Evolutionary conservation across 139 green algal species (phyloP).

Genomic region (Chlamydomonas sphaeroides): DNA sequence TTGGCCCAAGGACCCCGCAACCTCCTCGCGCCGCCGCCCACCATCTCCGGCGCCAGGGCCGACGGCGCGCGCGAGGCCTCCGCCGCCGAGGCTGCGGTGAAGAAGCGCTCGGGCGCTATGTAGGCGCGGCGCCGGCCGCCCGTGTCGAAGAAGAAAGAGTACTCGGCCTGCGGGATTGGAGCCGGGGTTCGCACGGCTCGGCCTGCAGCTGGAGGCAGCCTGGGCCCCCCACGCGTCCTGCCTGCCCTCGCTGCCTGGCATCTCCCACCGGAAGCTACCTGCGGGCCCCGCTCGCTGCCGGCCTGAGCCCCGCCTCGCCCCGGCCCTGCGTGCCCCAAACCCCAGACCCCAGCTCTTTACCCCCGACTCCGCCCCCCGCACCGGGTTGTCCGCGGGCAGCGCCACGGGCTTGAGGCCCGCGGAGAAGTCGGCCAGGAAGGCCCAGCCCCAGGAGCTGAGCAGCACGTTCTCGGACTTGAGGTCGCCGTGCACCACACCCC

Average conservation of each 20-base stretch:
- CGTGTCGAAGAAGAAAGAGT: slow-evolving; percentile 98
- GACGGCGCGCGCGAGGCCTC: not conserved
- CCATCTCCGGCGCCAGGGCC: slow-evolving; percentile 47
- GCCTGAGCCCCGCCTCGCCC: no score
- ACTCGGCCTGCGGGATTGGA: slow-evolving; percentile 91
- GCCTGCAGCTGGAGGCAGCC: no score
- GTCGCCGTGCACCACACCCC: slow-evolving; percentile 91
- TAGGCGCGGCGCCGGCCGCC: slow-evolving; percentile 89
- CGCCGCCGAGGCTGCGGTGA: slow-evolving; percentile 3
- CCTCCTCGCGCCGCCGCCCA: no score
- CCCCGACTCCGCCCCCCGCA: not conserved
- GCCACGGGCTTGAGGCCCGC: slow-evolving; percentile 88
- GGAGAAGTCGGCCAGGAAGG: slow-evolving; percentile 92
- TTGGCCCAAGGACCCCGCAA: not conserved
- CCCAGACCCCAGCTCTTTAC: not conserved
- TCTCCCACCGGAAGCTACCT: no score
- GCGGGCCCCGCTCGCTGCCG: no score
- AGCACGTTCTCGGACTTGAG: slow-evolving; percentile 96
- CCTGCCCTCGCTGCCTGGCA: no score
- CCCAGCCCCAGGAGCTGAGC: slow-evolving; percentile 94
- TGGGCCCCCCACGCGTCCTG: no score
- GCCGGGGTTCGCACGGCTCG: no score
- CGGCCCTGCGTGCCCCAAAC: no score
- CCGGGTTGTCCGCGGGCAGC: slow-evolving; percentile 94
- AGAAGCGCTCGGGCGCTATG: slow-evolving; percentile 94